phyloP scores from a whole-genome alignment of 768 basidiomycete species.

The Termitomyces sp. region DNA sequence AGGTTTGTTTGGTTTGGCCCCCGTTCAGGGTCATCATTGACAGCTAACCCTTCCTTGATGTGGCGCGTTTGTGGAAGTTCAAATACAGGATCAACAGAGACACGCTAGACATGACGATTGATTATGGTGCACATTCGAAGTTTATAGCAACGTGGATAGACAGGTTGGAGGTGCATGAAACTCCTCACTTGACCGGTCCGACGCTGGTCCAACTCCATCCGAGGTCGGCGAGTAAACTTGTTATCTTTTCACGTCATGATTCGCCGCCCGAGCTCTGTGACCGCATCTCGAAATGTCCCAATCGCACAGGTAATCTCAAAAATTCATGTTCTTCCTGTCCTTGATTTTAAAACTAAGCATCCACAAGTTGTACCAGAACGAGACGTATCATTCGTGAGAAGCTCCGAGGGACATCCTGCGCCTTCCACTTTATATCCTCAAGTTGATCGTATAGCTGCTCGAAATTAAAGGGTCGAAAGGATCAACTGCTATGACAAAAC shows the following conservation, averaged over 20 bases:
- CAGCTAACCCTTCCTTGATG: constrained; percentile 31
- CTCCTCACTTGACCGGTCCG: neutral
- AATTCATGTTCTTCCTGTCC: neutral
- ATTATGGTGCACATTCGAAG: constrained; percentile 59
- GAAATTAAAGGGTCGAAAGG: neutral
- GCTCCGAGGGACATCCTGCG: neutral
- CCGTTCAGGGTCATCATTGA: constrained; percentile 74
- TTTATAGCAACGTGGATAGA: constrained; percentile 68
- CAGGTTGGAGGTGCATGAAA: constrained; percentile 20
- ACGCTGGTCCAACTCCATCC: neutral
- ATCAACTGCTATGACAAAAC: neutral
- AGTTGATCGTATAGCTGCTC: neutral
- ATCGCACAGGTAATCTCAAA: neutral
- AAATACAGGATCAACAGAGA: constrained; percentile 32
- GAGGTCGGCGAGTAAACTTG: neutral
- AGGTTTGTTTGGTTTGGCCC: constrained; percentile 58
- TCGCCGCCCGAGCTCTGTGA: neutral
- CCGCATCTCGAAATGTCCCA: too few species aligned
- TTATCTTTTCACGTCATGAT: neutral
- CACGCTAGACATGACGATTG: constrained; percentile 52
- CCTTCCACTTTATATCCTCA: neutral
- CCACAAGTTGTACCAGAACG: neutral
- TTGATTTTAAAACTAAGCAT: neutral
- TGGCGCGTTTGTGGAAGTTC: neutral
- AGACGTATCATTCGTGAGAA: neutral